These are phyloP conservation scores for Wallacemonas sp. DNA, from an alignment of 208 protist genomes.

Conservation along the genomic window DNA sequence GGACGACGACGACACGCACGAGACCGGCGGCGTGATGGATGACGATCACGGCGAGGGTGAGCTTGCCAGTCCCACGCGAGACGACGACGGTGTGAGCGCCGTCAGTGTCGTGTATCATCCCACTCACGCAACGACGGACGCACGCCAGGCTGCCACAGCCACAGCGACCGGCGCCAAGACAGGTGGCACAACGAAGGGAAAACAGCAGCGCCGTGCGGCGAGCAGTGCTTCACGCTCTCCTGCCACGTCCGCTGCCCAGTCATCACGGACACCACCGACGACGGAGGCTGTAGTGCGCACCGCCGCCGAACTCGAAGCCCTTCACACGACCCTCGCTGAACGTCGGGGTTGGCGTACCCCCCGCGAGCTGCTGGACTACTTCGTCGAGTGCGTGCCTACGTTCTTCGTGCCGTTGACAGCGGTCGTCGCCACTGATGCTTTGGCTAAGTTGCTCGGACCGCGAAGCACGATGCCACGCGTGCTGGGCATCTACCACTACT, in stretches of 20 bases:
- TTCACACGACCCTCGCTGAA: slow-evolving; percentile 63
- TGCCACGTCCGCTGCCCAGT: slow-evolving; percentile 14
- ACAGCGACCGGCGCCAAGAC: not conserved
- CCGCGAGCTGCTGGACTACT: slow-evolving; percentile 62
- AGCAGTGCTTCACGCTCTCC: too few relatives aligned
- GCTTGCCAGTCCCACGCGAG: not conserved
- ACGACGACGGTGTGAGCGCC: not conserved
- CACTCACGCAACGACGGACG: not conserved
- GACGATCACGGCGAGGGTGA: not conserved
- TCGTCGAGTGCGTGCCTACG: slow-evolving; percentile 85
- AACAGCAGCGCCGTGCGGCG: not conserved
- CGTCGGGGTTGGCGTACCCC: slow-evolving; percentile 59
- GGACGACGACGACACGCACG: slow-evolving; percentile 5
- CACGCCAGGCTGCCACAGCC: too few relatives aligned
- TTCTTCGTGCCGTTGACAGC: slow-evolving; percentile 54
- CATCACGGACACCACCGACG: not conserved
- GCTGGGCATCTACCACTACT: slow-evolving; percentile 70
- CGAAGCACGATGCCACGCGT: slow-evolving; percentile 48
- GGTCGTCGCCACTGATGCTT: slow-evolving; percentile 47
- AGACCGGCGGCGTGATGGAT: not conserved
- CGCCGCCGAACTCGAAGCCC: slow-evolving; percentile 33
- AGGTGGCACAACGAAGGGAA: not conserved
- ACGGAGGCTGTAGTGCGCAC: not conserved
- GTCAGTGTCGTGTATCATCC: not conserved
- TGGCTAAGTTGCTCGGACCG: slow-evolving; percentile 49